Percentiles rank a stretch among this genome's conserved stretches.
These are phyloP conservation scores for Phylloporus sp. DNA, from an alignment of 768 basidiomycete species.

Conservation along the genomic window DNA sequence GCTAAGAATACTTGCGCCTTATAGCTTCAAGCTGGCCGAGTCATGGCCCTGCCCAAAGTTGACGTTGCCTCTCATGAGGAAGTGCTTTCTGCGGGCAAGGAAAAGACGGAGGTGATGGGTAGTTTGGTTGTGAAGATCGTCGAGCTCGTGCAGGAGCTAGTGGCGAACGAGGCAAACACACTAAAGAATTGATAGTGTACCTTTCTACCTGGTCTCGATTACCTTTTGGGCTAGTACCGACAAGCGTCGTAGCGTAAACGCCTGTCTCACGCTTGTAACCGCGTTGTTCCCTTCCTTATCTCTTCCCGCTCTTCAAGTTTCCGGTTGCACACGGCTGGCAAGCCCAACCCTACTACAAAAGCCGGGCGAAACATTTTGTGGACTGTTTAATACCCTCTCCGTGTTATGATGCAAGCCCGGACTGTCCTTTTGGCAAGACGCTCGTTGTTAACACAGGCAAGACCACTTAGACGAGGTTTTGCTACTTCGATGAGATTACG, in stretches of 20 bases:
- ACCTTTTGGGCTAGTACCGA: no score
- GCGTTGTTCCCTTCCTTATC: slow-evolving; percentile 13
- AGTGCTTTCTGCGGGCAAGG: slow-evolving; percentile 59
- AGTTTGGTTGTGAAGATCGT: slow-evolving; percentile 64
- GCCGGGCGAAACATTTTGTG: slow-evolving; percentile 2
- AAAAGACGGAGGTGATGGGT: slow-evolving; percentile 70
- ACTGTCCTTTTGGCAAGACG: slow-evolving; percentile 25
- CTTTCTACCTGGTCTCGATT: no score
- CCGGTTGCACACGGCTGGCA: slow-evolving; percentile 23
- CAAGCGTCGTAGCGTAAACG: no score
- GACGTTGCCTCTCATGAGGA: slow-evolving; percentile 73
- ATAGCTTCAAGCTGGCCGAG: slow-evolving; percentile 62
- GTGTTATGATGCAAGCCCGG: slow-evolving; percentile 20
- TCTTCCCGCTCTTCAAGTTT: background rate
- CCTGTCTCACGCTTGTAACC: slow-evolving; percentile 24
- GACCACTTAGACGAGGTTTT: slow-evolving; percentile 24
- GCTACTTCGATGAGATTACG: slow-evolving; percentile 26
- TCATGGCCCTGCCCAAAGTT: slow-evolving; percentile 35
- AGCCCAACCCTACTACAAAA: slow-evolving; percentile 16
- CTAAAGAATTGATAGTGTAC: slow-evolving; percentile 8
- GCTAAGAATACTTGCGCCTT: slow-evolving; percentile 1
- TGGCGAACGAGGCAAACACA: slow-evolving; percentile 1
- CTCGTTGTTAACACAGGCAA: slow-evolving; percentile 20
- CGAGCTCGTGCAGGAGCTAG: slow-evolving; percentile 31
- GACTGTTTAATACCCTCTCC: slow-evolving; percentile 12